A percentile compares a stretch with the other conserved stretches of the same genome.
Conservation (phyloP, 2,329 filamentous ascomycete genomes). For the Colletotrichum higginsianum region DNA sequence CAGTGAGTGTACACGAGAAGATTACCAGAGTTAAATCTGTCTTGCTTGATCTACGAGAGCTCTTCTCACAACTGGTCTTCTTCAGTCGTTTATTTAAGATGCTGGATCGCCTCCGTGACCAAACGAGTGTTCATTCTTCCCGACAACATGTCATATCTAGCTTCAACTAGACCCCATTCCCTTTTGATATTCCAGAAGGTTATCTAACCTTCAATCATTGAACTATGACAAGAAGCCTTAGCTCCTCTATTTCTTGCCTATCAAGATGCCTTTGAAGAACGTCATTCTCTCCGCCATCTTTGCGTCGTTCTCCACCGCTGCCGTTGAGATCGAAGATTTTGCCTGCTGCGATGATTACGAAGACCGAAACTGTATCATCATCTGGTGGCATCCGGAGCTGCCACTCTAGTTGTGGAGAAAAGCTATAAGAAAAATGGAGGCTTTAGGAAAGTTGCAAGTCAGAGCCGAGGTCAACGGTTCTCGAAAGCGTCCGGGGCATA, state of each 20-base stretch:
- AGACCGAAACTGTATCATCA: neutral
- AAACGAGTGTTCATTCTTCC: neutral
- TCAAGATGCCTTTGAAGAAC: neutral
- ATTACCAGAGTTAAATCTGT: too few relatives aligned
- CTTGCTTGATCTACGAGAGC: too few relatives aligned
- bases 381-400: neutral
- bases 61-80: too few relatives aligned
- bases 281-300: neutral
- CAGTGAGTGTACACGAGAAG: too few relatives aligned
- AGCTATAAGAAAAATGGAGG: neutral
- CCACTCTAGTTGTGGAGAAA: neutral
- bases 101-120: too few relatives aligned
- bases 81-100: neutral
- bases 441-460: neutral
- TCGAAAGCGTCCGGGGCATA: neutral
- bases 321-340: neutral
- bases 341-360: neutral
- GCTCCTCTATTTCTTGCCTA: neutral
- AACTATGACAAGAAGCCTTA: too few relatives aligned
- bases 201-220: neutral
- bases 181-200: neutral
- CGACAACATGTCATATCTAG: neutral
- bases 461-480: neutral
- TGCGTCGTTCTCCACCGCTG: neutral
- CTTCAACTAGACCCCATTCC: too few relatives aligned